phyloP scores from a whole-genome alignment of 75 land plant species.

The Sequoia sempervirens region DNA sequence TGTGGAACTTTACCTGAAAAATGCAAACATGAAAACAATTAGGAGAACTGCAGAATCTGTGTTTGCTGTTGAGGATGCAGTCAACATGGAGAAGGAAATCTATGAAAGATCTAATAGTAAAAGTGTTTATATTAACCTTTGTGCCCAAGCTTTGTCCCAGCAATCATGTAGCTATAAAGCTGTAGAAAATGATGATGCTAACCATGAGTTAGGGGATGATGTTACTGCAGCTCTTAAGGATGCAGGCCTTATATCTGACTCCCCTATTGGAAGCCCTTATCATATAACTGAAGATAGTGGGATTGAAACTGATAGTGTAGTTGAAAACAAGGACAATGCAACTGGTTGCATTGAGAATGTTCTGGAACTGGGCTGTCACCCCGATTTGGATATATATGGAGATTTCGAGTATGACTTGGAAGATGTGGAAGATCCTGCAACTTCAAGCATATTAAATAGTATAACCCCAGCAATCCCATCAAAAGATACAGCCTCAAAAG shows the following conservation, averaged over 20 bases:
- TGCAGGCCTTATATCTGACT: conserved; percentile 86
- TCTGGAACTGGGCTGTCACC: conserved; percentile 40
- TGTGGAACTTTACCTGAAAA: conserved; percentile 65
- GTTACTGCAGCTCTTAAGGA: conserved; percentile 56
- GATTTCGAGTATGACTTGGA: conserved; percentile 60
- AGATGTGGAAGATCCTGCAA: conserved; percentile 31
- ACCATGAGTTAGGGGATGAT: neutral
- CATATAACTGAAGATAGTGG: neutral
- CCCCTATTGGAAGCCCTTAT: conserved; percentile 75
- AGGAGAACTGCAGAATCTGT: conserved; percentile 67
- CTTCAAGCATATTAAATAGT: neutral
- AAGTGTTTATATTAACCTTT: conserved; percentile 83
- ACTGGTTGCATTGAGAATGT: conserved; percentile 32
- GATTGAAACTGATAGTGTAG: conserved; percentile 5
- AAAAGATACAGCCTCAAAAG: conserved; percentile 28
- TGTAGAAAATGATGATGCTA: conserved; percentile 13
- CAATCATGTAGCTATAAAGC: conserved; percentile 15
- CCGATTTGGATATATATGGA: conserved; percentile 48
- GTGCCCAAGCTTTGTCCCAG: conserved; percentile 68
- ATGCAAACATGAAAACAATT: conserved; percentile 45
- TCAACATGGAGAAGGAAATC: conserved; percentile 81
- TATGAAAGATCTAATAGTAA: conserved; percentile 81
- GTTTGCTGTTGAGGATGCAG: conserved; percentile 80
- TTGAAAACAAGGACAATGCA: conserved; percentile 16
- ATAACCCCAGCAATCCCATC: conserved; percentile 6